Percentiles rank a stretch among this genome's conserved stretches.
These are phyloP conservation scores for Seiridium cupressi DNA, from an alignment of 2,329 filamentous ascomycete genomes.

Conservation along the genomic window DNA sequence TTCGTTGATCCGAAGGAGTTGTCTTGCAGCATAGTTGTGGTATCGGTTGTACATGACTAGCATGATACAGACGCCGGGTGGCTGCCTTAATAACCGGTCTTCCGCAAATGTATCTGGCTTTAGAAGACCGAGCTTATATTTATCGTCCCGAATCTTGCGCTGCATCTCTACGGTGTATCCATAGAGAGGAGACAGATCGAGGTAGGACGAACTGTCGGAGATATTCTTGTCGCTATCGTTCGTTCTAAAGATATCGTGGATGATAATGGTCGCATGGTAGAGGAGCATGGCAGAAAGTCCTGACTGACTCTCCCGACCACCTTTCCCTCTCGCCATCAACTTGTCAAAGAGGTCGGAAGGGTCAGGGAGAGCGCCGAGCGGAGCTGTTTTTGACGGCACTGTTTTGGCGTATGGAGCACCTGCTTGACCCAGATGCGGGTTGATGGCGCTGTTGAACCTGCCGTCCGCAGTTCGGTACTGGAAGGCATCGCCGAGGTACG, in stretches of 20 bases:
- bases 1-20: constrained; percentile 66
- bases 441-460: constrained; percentile 54
- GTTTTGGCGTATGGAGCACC: constrained; percentile 67
- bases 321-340: constrained; percentile 54
- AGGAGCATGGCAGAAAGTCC: constrained; percentile 74
- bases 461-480: constrained; percentile 29
- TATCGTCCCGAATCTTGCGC: constrained; percentile 57
- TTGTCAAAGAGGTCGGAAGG: constrained; percentile 66
- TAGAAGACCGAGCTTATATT: constrained; percentile 57
- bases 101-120: constrained; percentile 72
- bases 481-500: not conserved
- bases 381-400: constrained; percentile 54
- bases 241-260: constrained; percentile 62
- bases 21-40: constrained; percentile 66
- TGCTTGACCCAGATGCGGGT: constrained; percentile 63
- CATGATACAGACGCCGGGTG: constrained; percentile 65
- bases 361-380: constrained; percentile 61
- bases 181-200: constrained; percentile 72
- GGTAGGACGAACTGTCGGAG: constrained; percentile 70
- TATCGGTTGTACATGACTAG: constrained; percentile 69
- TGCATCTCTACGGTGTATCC: constrained; percentile 65
- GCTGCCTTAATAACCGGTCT: constrained; percentile 62
- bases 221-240: constrained; percentile 60
- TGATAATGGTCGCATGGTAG: constrained; percentile 69
- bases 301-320: constrained; percentile 62